phyloP scores from a whole-genome alignment of 169 alveolate genomes.

The Plasmodium reichenowi region DNA sequence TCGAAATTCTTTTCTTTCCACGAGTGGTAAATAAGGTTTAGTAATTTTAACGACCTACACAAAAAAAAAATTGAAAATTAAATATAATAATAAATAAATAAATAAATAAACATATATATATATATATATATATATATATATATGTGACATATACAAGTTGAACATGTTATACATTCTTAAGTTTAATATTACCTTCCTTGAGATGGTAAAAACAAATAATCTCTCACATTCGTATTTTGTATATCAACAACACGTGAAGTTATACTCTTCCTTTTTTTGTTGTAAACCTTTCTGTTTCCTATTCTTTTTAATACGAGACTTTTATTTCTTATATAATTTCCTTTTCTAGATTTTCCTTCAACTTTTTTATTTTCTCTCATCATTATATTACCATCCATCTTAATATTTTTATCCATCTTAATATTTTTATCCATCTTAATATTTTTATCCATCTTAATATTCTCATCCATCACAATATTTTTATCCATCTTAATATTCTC shows the following conservation, averaged over 20 bases:
- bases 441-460: background rate
- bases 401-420: no score
- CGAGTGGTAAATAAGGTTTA: slow-evolving; percentile 18
- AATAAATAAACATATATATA: background rate
- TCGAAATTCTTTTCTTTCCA: slow-evolving; percentile 60
- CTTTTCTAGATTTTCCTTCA: background rate
- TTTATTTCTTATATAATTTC: background rate
- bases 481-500: background rate
- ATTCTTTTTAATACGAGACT: no score
- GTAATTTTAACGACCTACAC: slow-evolving; percentile 30
- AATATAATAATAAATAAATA: background rate
- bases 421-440: background rate
- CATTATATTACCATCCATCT: background rate
- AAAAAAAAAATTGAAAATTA: background rate
- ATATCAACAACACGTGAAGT: slow-evolving; percentile 21
- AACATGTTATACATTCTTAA: background rate
- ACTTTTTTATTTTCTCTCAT: background rate
- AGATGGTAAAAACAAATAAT: background rate
- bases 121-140: background rate
- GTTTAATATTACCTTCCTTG: slow-evolving; percentile 19
- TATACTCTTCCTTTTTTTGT: slow-evolving; percentile 2
- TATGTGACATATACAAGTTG: background rate
- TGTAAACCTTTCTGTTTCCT: background rate
- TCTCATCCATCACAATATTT: background rate
- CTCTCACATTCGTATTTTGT: slow-evolving; percentile 51